Evolutionary conservation across 345 rosid genomes (phyloP), one percentile per base, ranked within the genome.

Genomic region (Mercurialis annua): DNA sequence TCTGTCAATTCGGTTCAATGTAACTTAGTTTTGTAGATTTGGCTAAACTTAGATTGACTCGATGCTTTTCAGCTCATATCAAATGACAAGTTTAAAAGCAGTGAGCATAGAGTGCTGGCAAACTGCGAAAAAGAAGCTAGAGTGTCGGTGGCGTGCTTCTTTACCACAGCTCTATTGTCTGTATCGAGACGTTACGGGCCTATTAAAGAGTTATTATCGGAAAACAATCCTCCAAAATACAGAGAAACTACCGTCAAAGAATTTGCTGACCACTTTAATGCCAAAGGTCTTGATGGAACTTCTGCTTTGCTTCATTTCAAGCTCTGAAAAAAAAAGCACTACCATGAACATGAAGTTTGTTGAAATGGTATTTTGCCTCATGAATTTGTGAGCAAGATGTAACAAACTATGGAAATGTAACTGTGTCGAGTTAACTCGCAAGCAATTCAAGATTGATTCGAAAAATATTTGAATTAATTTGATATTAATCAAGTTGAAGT

Each of bases 61-160:
- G 59, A 3, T 15, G 43, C 11, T 63, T 29, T 49, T 21, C 76
- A 83, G 89, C 74, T 85, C 10, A 52, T 80, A 30, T 63, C 90
- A 15, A 87, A 87, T 29, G 85, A 76, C 68, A 74, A 67, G 70
- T 80, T 83, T 49, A 74, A 49, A 71, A 83, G 85, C 50, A 72
- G 64, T 1, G 83, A 81, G 54, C 89, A 87, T 38, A 81, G 79
- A 16, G 87, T 84, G 30, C 18, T 75, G 54, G 83, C 89, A 15
- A 76, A 63, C 29, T 38, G 36, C 9, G 65, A 8, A n/a, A n/a
- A n/a, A 12, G 85, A 80, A 10, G 82, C 87, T 16, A 78, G 89
- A 69, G 29, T 81, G 24, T 81, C 89, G 0, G 63, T 83, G 23
- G 85, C 84, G 27, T 57, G 77, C 70, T 80, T 84, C 60, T 78